phyloP scores from a whole-genome alignment of 169 alveolate genomes.

The Cryptosporidium bovis region DNA sequence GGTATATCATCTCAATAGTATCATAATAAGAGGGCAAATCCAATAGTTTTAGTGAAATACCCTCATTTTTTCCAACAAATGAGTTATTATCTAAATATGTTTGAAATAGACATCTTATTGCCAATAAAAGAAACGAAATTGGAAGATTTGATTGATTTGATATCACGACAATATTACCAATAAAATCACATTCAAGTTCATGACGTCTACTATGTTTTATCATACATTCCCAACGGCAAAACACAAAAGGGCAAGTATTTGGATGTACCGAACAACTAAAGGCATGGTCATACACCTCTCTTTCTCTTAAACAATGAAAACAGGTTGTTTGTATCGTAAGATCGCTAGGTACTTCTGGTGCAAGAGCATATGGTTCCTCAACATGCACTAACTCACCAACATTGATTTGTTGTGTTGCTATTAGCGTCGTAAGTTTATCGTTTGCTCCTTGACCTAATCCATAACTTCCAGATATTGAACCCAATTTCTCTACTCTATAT shows the following conservation, averaged over 20 bases:
- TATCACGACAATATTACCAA: conserved; percentile 81
- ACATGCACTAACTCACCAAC: conserved; percentile 67
- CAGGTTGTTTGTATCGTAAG: conserved; percentile 79
- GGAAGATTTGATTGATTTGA: conserved; percentile 79
- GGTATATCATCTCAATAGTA: conserved; percentile 79
- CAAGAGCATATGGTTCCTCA: conserved; percentile 71
- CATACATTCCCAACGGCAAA: conserved; percentile 89
- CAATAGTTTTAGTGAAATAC: conserved; percentile 77
- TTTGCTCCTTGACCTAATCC: background rate
- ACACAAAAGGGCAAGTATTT: conserved; percentile 85
- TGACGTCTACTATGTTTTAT: conserved; percentile 85
- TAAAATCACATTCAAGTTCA: conserved; percentile 84
- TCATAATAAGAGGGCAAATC: conserved; percentile 78
- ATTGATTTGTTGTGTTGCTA: conserved; percentile 45
- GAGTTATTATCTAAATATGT: conserved; percentile 76
- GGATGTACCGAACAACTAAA: conserved; percentile 88
- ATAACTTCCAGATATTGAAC: background rate
- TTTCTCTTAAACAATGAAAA: conserved; percentile 88
- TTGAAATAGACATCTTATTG: conserved; percentile 77
- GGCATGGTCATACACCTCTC: conserved; percentile 77
- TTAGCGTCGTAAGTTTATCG: conserved; percentile 25
- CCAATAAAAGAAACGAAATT: conserved; percentile 77
- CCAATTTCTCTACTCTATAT: conserved; percentile 13
- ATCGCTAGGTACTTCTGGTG: conserved; percentile 56
- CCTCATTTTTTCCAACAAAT: conserved; percentile 59